These are phyloP conservation scores for Colletotrichum graminicola DNA, from an alignment of 2,329 filamentous ascomycete species.

Conservation along the genomic window DNA sequence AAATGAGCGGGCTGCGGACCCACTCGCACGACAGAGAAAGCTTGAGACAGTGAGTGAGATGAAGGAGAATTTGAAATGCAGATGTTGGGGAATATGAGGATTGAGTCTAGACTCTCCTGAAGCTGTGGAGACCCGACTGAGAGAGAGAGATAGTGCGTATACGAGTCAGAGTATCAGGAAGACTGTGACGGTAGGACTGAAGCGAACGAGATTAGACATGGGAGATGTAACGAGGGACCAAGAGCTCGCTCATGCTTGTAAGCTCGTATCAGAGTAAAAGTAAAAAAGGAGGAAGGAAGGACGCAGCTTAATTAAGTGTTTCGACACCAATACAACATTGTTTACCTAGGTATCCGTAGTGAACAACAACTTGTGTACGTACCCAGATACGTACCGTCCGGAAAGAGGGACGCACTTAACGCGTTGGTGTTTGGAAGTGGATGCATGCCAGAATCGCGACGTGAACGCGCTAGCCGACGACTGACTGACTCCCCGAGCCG, in stretches of 20 bases:
- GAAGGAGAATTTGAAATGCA: neutral
- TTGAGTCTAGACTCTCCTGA: neutral
- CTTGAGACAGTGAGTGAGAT: neutral
- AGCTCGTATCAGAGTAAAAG: neutral
- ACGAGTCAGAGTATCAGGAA: neutral
- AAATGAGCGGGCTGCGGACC: neutral
- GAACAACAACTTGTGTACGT: no score
- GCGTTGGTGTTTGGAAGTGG: conserved; percentile 14
- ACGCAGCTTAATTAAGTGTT: neutral
- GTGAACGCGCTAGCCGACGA: conserved; percentile 25
- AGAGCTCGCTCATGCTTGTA: neutral
- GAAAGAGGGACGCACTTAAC: conserved; percentile 23
- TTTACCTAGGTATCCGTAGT: neutral
- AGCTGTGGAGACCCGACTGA: neutral
- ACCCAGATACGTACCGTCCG: no score
- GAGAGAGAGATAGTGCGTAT: neutral
- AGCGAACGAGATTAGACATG: neutral
- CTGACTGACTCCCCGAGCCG: neutral
- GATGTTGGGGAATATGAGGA: neutral
- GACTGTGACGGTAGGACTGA: no score
- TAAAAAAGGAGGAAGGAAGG: neutral
- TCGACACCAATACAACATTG: neutral
- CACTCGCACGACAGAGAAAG: neutral
- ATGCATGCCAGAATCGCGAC: conserved; percentile 12
- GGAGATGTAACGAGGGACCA: neutral